Evolutionary conservation across 2,329 filamentous ascomycete species (phyloP).

Genomic region (Xylariaceae sp.): DNA sequence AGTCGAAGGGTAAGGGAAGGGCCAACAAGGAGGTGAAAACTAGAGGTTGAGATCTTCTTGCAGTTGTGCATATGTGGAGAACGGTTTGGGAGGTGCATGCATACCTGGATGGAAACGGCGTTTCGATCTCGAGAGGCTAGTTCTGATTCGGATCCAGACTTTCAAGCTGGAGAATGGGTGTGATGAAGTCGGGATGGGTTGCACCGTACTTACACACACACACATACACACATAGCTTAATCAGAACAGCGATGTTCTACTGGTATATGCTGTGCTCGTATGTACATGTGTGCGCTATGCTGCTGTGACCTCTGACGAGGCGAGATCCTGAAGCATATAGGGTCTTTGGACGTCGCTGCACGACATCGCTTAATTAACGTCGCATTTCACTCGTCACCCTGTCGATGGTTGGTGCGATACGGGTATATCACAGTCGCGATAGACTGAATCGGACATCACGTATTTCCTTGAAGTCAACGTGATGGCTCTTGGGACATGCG

Average conservation of each 20-base stretch:
- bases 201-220: too few species aligned
- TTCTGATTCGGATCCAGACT: background rate
- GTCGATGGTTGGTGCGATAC: background rate
- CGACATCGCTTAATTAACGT: background rate
- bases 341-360: background rate
- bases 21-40: slow-evolving; percentile 10
- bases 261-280: background rate
- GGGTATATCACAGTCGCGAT: too few species aligned
- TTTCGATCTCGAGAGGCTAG: background rate
- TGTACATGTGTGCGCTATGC: background rate
- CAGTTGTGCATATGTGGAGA: background rate
- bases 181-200: background rate
- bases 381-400: background rate
- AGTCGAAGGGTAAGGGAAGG: slow-evolving; percentile 9
- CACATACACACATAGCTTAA: background rate
- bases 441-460: background rate
- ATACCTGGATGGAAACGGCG: slow-evolving; percentile 1
- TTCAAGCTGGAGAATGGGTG: background rate
- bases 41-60: slow-evolving; percentile 14
- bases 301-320: background rate
- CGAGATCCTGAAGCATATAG: background rate
- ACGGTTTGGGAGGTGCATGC: slow-evolving; percentile 10
- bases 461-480: slow-evolving; percentile 3
- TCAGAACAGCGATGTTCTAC: background rate
- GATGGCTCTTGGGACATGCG: background rate